Evolutionary conservation across 352 stramenopile species (phyloP).

Genomic region (Phytophthora brassicae): DNA sequence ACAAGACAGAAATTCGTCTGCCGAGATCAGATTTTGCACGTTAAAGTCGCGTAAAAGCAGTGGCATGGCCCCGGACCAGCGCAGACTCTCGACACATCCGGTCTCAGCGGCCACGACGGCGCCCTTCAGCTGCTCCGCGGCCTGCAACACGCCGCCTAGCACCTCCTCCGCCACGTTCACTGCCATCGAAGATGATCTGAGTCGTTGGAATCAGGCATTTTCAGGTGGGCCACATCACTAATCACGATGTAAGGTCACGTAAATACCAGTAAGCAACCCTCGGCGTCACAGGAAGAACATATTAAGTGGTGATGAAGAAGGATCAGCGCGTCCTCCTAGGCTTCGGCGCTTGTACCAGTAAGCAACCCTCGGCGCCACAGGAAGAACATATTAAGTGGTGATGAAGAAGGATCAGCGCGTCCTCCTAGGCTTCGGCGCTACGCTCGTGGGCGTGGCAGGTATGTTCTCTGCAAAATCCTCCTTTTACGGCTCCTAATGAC

Average conservation of each 20-base stretch:
- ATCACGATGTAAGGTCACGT: no score
- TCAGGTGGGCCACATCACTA: no score
- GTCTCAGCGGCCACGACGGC: conserved; percentile 52
- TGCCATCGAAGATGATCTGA: conserved; percentile 2
- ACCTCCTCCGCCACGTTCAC: conserved; percentile 68
- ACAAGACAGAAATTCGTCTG: conserved; percentile 40
- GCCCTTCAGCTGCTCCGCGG: conserved; percentile 55
- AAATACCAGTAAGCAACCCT: no score
- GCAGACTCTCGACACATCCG: conserved; percentile 61
- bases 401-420: conserved; percentile 38
- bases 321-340: conserved; percentile 32
- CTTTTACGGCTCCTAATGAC: not conserved
- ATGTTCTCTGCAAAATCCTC: not conserved
- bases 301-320: conserved; percentile 27
- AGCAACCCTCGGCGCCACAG: no score
- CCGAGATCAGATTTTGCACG: conserved; percentile 49
- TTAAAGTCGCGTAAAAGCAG: conserved; percentile 64
- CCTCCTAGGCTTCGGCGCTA: conserved; percentile 38
- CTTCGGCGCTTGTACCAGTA: conserved; percentile 35
- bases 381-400: not conserved
- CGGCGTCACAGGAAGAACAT: not conserved
- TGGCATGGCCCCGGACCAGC: conserved; percentile 64
- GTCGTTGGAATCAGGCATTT: not conserved
- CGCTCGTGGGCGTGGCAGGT: conserved; percentile 38
- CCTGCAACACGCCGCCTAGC: conserved; percentile 51